phyloP scores from a whole-genome alignment of 1,284 basidiomycete species.

The Ustilago hordei region DNA sequence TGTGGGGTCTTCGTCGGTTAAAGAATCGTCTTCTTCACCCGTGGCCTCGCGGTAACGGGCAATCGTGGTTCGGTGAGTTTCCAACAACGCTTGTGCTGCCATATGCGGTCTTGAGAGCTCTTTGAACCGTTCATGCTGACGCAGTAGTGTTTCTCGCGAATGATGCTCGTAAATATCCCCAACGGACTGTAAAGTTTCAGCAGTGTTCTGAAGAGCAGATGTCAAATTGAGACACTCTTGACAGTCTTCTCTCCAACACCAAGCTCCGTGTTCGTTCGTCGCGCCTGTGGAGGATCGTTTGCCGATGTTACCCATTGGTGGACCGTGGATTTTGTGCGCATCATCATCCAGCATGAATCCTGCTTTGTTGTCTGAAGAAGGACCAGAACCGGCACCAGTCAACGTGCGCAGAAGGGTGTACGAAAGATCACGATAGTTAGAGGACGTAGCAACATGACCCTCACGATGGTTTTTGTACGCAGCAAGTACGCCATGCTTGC shows the following conservation, averaged over 20 bases:
- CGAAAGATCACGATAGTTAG: slow-evolving; percentile 54
- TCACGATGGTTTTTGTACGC: slow-evolving; percentile 41
- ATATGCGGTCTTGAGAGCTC: slow-evolving; percentile 79
- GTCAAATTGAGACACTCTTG: slow-evolving; percentile 81
- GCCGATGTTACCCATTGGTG: slow-evolving; percentile 70
- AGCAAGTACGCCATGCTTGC: slow-evolving; percentile 43
- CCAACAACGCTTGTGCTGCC: slow-evolving; percentile 79
- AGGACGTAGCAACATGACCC: slow-evolving; percentile 28
- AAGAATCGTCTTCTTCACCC: slow-evolving; percentile 20
- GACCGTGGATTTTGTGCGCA: slow-evolving; percentile 71
- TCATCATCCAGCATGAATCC: slow-evolving; percentile 69
- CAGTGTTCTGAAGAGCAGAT: slow-evolving; percentile 81
- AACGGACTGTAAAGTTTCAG: slow-evolving; percentile 79
- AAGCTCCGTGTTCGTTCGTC: slow-evolving; percentile 80
- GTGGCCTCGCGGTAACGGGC: slow-evolving; percentile 71
- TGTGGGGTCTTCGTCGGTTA: slow-evolving; percentile 7
- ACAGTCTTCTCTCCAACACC: slow-evolving; percentile 86
- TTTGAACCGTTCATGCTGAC: slow-evolving; percentile 81
- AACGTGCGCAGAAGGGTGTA: slow-evolving; percentile 54
- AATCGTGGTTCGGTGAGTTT: slow-evolving; percentile 74
- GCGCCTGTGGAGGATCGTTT: slow-evolving; percentile 71
- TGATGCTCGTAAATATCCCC: slow-evolving; percentile 82
- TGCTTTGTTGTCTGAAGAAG: not conserved
- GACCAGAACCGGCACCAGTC: slow-evolving; percentile 47
- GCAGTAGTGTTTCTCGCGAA: slow-evolving; percentile 79